Conservation (phyloP, 805 yeast species). For the Helenozyma baotianmanensis region DNA sequence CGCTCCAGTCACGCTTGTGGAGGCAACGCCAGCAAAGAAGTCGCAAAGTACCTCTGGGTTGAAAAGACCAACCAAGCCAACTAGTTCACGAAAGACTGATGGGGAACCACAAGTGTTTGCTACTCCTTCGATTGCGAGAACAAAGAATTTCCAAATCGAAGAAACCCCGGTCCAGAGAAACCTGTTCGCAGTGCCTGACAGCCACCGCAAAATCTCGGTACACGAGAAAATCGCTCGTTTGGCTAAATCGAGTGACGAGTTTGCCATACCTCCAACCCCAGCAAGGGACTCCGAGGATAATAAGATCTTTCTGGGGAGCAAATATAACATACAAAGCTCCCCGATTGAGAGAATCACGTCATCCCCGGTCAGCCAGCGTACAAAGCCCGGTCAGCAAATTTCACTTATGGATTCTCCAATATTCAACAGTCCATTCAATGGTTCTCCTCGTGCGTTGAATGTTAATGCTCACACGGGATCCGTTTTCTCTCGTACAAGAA, state of each 20-base stretch:
- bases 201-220: constrained; percentile 1
- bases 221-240: constrained; percentile 3
- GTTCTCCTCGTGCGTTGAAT: constrained; percentile 5
- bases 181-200: no score
- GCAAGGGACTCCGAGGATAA: neutral
- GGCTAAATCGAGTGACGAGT: neutral
- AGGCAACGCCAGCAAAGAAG: constrained; percentile 25
- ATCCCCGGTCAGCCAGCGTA: constrained; percentile 8
- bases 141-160: constrained; percentile 3
- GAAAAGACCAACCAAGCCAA: no score
- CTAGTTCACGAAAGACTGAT: neutral
- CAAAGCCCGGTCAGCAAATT: constrained; percentile 38
- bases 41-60: no score
- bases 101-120: constrained; percentile 10
- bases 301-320: constrained; percentile 3
- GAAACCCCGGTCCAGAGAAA: no score
- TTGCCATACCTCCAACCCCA: constrained; percentile 6
- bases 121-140: constrained; percentile 10
- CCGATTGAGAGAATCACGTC: constrained; percentile 7
- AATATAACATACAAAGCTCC: constrained; percentile 3
- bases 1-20: constrained; percentile 18
- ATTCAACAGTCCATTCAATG: constrained; percentile 12
- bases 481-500: no score
- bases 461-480: no score
- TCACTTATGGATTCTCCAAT: constrained; percentile 34